Evolutionary conservation across 2,329 filamentous ascomycete species (phyloP).

Genomic region (Venturia pyrina): DNA sequence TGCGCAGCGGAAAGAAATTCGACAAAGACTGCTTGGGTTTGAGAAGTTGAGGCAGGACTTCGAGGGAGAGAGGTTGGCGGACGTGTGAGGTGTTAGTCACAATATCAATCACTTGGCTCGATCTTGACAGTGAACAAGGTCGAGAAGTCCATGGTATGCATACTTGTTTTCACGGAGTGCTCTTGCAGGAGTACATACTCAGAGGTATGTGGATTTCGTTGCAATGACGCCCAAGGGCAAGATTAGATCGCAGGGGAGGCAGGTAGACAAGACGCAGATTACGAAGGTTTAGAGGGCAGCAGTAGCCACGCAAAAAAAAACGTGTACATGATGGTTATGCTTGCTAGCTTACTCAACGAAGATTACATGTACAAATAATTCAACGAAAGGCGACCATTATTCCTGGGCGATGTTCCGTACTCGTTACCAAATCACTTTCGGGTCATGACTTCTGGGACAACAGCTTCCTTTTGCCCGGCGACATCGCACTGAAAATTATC

Average conservation of each 20-base stretch:
- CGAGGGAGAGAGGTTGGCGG: background rate
- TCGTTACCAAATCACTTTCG: too few species aligned
- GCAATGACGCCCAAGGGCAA: background rate
- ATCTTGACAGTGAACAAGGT: background rate
- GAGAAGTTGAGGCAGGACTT: slow-evolving; percentile 1
- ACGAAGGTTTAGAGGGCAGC: background rate
- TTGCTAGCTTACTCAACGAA: too few species aligned
- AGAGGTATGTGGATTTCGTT: background rate
- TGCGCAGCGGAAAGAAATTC: background rate
- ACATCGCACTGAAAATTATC: too few species aligned
- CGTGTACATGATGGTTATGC: too few species aligned
- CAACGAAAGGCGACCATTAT: too few species aligned
- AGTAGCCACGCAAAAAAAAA: too few species aligned
- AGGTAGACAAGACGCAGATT: background rate
- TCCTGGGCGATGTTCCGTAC: too few species aligned
- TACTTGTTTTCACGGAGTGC: background rate
- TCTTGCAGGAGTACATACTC: background rate
- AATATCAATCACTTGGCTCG: background rate
- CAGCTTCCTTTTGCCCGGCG: too few species aligned
- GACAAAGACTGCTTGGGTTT: background rate
- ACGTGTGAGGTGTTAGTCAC: background rate
- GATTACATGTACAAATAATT: too few species aligned
- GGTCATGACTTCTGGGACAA: too few species aligned
- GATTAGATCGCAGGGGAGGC: background rate
- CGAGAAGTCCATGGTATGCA: background rate